A percentile compares a stretch with the other conserved stretches of the same genome.
These are phyloP conservation scores for Trichophyton mentagrophytes DNA, from an alignment of 2,329 filamentous ascomycete species.

Conservation along the genomic window DNA sequence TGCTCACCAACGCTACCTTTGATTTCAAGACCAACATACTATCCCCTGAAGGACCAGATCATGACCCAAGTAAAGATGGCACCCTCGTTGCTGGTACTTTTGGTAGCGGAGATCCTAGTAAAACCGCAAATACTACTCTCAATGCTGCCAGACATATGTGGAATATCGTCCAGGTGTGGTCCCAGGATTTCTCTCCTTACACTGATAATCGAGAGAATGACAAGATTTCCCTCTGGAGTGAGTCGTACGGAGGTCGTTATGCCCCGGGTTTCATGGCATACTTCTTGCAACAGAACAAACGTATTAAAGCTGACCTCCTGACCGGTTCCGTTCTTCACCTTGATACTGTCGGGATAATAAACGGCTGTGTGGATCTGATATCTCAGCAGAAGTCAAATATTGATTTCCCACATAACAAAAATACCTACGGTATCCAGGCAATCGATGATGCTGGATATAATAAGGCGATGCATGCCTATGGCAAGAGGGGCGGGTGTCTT, in stretches of 20 bases:
- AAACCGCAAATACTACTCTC: constrained; percentile 38
- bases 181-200: constrained; percentile 43
- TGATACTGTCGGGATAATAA: constrained; percentile 45
- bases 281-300: constrained; percentile 31
- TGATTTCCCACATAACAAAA: constrained; percentile 41
- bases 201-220: constrained; percentile 30
- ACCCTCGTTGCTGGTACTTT: neutral
- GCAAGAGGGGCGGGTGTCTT: constrained; percentile 41
- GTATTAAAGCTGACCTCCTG: constrained; percentile 21
- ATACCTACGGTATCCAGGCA: constrained; percentile 42
- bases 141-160: constrained; percentile 44
- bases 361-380: constrained; percentile 50
- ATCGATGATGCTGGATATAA: constrained; percentile 34
- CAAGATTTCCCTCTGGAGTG: constrained; percentile 36
- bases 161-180: constrained; percentile 50
- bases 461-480: constrained; percentile 34
- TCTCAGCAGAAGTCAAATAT: constrained; percentile 39
- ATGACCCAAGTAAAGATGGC: neutral
- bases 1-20: neutral
- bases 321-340: constrained; percentile 31
- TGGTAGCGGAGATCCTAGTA: neutral
- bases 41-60: neutral
- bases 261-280: constrained; percentile 29
- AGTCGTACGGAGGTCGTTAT: constrained; percentile 36
- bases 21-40: constrained; percentile 3